These are phyloP conservation scores for Pseudognaphalium luteoalbum DNA, from an alignment of 129 eudicot species.

Conservation along the genomic window DNA sequence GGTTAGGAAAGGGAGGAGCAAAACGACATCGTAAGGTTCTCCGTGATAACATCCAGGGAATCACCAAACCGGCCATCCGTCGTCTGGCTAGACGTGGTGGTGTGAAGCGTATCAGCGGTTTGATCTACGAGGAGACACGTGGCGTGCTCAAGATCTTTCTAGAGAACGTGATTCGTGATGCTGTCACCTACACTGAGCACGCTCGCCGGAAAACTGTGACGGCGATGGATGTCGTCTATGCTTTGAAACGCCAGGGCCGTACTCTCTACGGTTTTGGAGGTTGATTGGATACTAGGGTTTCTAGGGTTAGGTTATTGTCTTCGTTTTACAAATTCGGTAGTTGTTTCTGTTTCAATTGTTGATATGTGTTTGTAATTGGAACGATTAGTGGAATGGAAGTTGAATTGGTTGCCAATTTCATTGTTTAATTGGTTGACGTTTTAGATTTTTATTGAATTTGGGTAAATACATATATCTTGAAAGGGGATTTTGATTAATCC, in stretches of 20 bases:
- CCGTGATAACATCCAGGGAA: slow-evolving; percentile 42
- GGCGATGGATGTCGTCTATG: slow-evolving; percentile 43
- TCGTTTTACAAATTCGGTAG: neutral
- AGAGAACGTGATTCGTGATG: slow-evolving; percentile 38
- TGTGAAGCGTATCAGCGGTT: slow-evolving; percentile 40
- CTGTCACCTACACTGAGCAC: slow-evolving; percentile 39
- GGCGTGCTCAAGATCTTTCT: slow-evolving; percentile 39
- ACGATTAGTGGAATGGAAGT: neutral
- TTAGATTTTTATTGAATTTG: too few relatives aligned
- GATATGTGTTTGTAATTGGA: slow-evolving; percentile 10
- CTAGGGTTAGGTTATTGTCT: neutral
- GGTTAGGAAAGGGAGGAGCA: slow-evolving; percentile 39
- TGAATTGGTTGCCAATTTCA: neutral
- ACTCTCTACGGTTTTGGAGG: slow-evolving; percentile 38
- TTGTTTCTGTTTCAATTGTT: neutral
- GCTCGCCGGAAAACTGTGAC: slow-evolving; percentile 44
- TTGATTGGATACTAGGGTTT: neutral
- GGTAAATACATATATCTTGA: too few relatives aligned
- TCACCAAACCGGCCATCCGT: slow-evolving; percentile 45
- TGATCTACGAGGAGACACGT: slow-evolving; percentile 33
- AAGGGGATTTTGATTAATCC: too few relatives aligned
- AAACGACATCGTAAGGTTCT: slow-evolving; percentile 41
- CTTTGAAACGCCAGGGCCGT: slow-evolving; percentile 38
- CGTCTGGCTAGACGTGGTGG: slow-evolving; percentile 47
- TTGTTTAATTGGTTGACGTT: neutral